Base-by-base conservation (phyloP, 495 filamentous ascomycete species). In the Cryomyces antarcticus region DNA sequence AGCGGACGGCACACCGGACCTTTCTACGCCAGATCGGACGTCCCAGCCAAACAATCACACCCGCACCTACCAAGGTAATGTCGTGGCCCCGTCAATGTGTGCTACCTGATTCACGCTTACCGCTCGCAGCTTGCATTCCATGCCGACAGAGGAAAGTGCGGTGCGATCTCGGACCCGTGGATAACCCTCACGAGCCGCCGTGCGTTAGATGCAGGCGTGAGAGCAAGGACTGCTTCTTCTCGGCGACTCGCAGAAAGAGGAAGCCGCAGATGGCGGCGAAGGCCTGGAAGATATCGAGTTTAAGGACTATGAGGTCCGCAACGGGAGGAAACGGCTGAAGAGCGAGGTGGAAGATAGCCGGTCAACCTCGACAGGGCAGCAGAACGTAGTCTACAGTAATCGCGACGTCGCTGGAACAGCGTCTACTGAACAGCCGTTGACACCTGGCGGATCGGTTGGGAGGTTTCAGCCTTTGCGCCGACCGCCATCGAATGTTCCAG, bases 171-270 rank as follows among this genome's bases (percentile, higher is more conserved):
- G 87, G 87, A 44, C 85, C 81, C 61, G 87, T 96, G 52, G 89
- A 97, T 62, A 80, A 88, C 47, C 89, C 89, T 31, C 77, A 86
- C 56, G 82, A 88, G 48, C 89, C 89, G 36, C 92, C 92, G 1
- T 97, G 89, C 54, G 82, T 88, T 46, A 75, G 89, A 56, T 97
- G 89, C 60, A 77, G 84, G 27, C 76, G 89, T 46, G 89, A 97
- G 63, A 69, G 76, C 63, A 93, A 93, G 62, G 78, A 93, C 50
- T 97, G 89, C 67, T 88, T 77, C 68, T 96, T 97, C 67, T 93
- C 86, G 48, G 82, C 84, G n/a, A 96, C 87, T 34, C 70, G 88
- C 38, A 72, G 89, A 50, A 96, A 95, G 74, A 71, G 83, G 52
- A 92, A 92, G 64, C 65, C 41, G 30, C 29, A n/a, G 79, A 85